Percentiles rank a stretch among this genome's conserved stretches.
Evolutionary conservation across 148 eudicot species (phyloP).

Genomic region (Cornus suecica): DNA sequence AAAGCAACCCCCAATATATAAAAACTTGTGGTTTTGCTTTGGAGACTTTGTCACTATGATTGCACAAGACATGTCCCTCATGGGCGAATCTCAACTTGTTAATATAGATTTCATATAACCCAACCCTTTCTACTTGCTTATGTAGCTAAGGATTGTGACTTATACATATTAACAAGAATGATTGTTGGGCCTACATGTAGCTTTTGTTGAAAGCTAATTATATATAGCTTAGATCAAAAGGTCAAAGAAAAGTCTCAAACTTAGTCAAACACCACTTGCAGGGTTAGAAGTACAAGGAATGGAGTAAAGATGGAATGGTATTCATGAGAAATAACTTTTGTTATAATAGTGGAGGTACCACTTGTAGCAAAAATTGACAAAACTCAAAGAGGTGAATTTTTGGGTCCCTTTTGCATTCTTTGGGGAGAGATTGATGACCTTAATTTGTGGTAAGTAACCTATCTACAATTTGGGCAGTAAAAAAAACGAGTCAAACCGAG

Average conservation of each 20-base stretch:
- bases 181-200: slow-evolving; percentile 6
- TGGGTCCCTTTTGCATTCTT: not conserved
- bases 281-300: not conserved
- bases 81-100: slow-evolving; percentile 41
- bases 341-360: slow-evolving; percentile 15
- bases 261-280: slow-evolving; percentile 7
- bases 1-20: slow-evolving; percentile 22
- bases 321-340: not conserved
- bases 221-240: not conserved
- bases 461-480: too few relatives aligned
- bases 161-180: slow-evolving; percentile 3
- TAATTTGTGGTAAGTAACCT: too few relatives aligned
- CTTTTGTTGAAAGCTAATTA: slow-evolving; percentile 17
- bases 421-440: too few relatives aligned
- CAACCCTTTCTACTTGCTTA: slow-evolving; percentile 6
- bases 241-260: slow-evolving; percentile 9
- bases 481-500: too few relatives aligned
- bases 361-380: not conserved
- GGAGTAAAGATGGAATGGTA: slow-evolving; percentile 2
- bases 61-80: slow-evolving; percentile 38
- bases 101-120: slow-evolving; percentile 22
- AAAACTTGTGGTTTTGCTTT: slow-evolving; percentile 13
- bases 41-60: slow-evolving; percentile 39
- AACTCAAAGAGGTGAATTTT: not conserved
- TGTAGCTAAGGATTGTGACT: not conserved